Evolutionary conservation across 768 basidiomycete genomes (phyloP).

Genomic region (Termitomyces heimii): DNA sequence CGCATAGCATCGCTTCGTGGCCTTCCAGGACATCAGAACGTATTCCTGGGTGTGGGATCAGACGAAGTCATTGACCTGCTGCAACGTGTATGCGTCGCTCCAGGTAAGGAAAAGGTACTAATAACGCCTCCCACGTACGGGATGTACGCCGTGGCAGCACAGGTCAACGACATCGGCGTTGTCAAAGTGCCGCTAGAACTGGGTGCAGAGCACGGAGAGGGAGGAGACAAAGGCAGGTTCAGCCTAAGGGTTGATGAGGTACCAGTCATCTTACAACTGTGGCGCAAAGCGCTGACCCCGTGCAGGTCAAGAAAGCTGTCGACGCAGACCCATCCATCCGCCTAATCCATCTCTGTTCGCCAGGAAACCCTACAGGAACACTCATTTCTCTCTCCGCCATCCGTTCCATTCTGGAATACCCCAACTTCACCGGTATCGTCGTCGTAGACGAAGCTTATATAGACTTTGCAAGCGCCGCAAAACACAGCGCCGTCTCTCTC

Average conservation of each 20-base stretch:
- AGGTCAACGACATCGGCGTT: slow-evolving; percentile 88
- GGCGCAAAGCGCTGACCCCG: background rate
- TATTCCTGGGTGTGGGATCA: slow-evolving; percentile 94
- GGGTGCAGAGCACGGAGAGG: slow-evolving; percentile 56
- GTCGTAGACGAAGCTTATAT: slow-evolving; percentile 97
- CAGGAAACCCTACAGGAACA: slow-evolving; percentile 95
- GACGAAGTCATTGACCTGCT: slow-evolving; percentile 96
- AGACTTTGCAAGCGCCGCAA: slow-evolving; percentile 66
- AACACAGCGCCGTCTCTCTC: slow-evolving; percentile 60
- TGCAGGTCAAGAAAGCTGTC: slow-evolving; percentile 66
- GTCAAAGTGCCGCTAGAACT: slow-evolving; percentile 72
- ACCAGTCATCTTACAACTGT: slow-evolving; percentile 14
- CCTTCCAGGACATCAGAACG: slow-evolving; percentile 55
- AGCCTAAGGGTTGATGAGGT: slow-evolving; percentile 73
- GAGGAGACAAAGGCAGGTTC: slow-evolving; percentile 67
- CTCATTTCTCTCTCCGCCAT: slow-evolving; percentile 69
- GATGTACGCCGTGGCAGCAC: slow-evolving; percentile 94
- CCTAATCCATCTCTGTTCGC: slow-evolving; percentile 91
- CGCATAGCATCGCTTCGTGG: slow-evolving; percentile 70
- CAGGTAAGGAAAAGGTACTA: slow-evolving; percentile 76
- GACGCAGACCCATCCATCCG: slow-evolving; percentile 75
- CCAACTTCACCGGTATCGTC: slow-evolving; percentile 84
- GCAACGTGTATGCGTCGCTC: slow-evolving; percentile 83
- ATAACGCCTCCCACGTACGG: slow-evolving; percentile 96
- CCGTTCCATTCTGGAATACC: slow-evolving; percentile 66